phyloP scores from a whole-genome alignment of 1,139 yeast genomes.

The Candida sp. region DNA sequence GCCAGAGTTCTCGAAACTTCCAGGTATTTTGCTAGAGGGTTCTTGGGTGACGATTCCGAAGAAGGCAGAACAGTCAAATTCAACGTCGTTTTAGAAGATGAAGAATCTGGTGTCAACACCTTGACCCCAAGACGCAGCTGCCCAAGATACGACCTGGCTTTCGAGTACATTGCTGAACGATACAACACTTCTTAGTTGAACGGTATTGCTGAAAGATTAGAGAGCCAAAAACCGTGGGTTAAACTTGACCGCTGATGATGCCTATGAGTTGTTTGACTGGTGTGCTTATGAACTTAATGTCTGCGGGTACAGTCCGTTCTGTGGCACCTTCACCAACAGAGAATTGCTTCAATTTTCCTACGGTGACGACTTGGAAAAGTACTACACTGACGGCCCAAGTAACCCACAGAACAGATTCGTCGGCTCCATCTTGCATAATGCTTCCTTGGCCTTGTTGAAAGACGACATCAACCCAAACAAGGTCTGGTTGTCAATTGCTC shows the following conservation, averaged over 20 bases:
- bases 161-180: slow-evolving; percentile 12
- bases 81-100: slow-evolving; percentile 31
- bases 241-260: slow-evolving; percentile 41
- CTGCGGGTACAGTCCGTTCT: slow-evolving; percentile 50
- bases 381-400: slow-evolving; percentile 57
- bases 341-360: slow-evolving; percentile 52
- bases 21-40: slow-evolving; percentile 36
- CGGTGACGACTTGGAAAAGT: slow-evolving; percentile 45
- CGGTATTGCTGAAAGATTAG: slow-evolving; percentile 44
- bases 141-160: slow-evolving; percentile 18
- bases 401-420: slow-evolving; percentile 21
- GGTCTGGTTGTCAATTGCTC: slow-evolving; percentile 57
- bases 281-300: slow-evolving; percentile 61
- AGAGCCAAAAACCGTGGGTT: slow-evolving; percentile 43
- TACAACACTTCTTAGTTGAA: slow-evolving; percentile 33
- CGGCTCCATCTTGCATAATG: slow-evolving; percentile 54
- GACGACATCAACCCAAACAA: slow-evolving; percentile 26
- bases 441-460: slow-evolving; percentile 47
- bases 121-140: slow-evolving; percentile 35
- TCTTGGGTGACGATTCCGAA: slow-evolving; percentile 29
- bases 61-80: slow-evolving; percentile 23
- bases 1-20: slow-evolving; percentile 34
- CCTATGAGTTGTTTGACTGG: slow-evolving; percentile 40
- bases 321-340: slow-evolving; percentile 54
- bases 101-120: slow-evolving; percentile 28